Evolutionary conservation across 495 filamentous ascomycete species (phyloP).

Genomic region (Xylaria nigripes): DNA sequence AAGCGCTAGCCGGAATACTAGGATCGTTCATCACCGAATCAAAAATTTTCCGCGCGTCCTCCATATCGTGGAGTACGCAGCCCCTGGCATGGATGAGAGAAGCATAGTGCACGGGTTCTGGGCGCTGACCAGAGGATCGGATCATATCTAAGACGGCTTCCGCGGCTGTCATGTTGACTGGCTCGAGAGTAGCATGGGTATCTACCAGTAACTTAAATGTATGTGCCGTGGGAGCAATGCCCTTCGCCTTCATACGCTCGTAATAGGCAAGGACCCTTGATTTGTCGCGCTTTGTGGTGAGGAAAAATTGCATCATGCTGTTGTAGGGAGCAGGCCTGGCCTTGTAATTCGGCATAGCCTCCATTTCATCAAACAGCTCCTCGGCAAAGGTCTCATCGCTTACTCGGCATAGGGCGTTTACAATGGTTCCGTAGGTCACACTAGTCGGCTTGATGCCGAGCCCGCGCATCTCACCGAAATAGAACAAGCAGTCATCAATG

Average conservation of each 20-base stretch:
- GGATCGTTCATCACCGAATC: constrained; percentile 62
- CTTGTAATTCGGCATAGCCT: constrained; percentile 98
- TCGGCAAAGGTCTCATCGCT: constrained; percentile 96
- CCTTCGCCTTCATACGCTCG: constrained; percentile 79
- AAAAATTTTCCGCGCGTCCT: constrained; percentile 71
- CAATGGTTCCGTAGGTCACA: constrained; percentile 95
- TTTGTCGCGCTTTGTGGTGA: constrained; percentile 92
- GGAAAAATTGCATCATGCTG: constrained; percentile 98
- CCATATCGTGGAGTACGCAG: constrained; percentile 86
- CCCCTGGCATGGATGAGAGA: constrained; percentile 94
- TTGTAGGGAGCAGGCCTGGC: constrained; percentile 95
- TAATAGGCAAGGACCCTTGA: constrained; percentile 92
- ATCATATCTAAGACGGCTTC: constrained; percentile 78
- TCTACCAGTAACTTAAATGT: constrained; percentile 98
- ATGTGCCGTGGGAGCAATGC: constrained; percentile 86
- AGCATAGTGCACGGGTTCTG: constrained; percentile 91
- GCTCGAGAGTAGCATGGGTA: constrained; percentile 87
- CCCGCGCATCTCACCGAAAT: constrained; percentile 94
- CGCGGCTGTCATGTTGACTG: constrained; percentile 82
- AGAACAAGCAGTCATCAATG: constrained; percentile 95
- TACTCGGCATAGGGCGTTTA: constrained; percentile 94
- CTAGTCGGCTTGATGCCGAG: constrained; percentile 91
- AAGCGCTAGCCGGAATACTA: constrained; percentile 62
- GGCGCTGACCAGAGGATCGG: constrained; percentile 58
- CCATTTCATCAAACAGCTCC: constrained; percentile 98